Base-by-base conservation (phyloP, 1,284 basidiomycete species). In the Irpex sp. region DNA sequence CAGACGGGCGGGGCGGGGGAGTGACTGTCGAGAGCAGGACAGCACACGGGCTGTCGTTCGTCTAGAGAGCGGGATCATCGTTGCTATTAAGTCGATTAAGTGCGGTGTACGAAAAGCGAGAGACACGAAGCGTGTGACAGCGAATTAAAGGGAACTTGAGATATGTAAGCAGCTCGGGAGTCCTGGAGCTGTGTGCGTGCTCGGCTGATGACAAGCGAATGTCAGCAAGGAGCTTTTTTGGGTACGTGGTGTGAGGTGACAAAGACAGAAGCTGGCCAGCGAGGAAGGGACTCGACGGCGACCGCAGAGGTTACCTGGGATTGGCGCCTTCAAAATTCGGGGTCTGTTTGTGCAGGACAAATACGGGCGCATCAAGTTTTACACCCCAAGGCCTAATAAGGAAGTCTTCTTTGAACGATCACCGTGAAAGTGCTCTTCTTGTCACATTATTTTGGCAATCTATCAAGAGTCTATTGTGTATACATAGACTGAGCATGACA, bases 1-100 rank as follows among this genome's bases (percentile, higher is more conserved):
- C 57, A 87, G 79, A 66, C 87, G 85, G 57, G 86, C 85, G 61
- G 88, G 87, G 53, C 87, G 82, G 47, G 86, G 87, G 65, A 90
- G 84, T 66, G 77, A 71, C 73, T 89, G 86, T 35, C 89, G 81
- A 70, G 88, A 78, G 74, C 74, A 88, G 75, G 82, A 82, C 80
- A 85, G 68, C 71, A 83, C 83, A 83, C 85, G 78, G 74, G 68
- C 71, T 54, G 75, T 76, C 39, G 78, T 76, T 67, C 83, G 76
- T 66, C 70, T 67, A 21, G 71, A 61, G 60, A 75, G 65, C 37
- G 74, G 72, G 47, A 76, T 75, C 74, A 76, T 76, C 15, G 51
- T 66, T 13, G 11, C 11, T 31, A 55, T 36, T 33, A 15, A 13
- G 33, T 31, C 13, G 53, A 31, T 36, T 13, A 15, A 15, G 53